These are phyloP conservation scores for Elsinoe australis DNA, from an alignment of 2,329 filamentous ascomycete genomes.

Conservation along the genomic window DNA sequence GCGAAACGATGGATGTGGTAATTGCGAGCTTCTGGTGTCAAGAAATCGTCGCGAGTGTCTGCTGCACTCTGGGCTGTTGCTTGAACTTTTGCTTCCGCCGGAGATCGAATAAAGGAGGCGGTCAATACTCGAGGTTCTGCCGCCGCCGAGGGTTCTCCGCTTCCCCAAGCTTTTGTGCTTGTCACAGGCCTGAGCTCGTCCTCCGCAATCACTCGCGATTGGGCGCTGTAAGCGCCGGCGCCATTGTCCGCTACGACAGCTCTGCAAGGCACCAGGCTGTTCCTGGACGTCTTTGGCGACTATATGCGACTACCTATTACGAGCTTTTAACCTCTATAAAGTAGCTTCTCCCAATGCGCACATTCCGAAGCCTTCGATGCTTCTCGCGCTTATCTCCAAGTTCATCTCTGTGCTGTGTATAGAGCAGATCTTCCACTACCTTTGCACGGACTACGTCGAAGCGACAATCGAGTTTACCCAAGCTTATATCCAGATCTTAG, in stretches of 20 bases:
- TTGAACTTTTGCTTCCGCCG: conserved; percentile 15
- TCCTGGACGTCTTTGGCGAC: conserved; percentile 8
- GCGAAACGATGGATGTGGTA: background rate
- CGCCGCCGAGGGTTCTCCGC: conserved; percentile 8
- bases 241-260: background rate
- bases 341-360: conserved; percentile 3
- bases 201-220: conserved; percentile 1
- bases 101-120: background rate
- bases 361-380: conserved; percentile 12
- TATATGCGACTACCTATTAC: conserved; percentile 1
- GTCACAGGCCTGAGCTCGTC: background rate
- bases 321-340: background rate
- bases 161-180: too few relatives aligned
- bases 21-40: background rate
- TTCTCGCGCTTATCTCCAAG: conserved; percentile 19
- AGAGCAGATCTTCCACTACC: conserved; percentile 21
- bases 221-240: conserved; percentile 16
- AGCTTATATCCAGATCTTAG: conserved; percentile 26
- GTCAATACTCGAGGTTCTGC: too few relatives aligned
- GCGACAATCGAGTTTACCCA: conserved; percentile 25
- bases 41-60: background rate
- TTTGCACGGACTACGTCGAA: conserved; percentile 24
- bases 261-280: conserved; percentile 7
- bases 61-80: too few relatives aligned
- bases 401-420: conserved; percentile 20